phyloP scores from a whole-genome alignment of 306 rosid species.

The Medicago ruthenica region DNA sequence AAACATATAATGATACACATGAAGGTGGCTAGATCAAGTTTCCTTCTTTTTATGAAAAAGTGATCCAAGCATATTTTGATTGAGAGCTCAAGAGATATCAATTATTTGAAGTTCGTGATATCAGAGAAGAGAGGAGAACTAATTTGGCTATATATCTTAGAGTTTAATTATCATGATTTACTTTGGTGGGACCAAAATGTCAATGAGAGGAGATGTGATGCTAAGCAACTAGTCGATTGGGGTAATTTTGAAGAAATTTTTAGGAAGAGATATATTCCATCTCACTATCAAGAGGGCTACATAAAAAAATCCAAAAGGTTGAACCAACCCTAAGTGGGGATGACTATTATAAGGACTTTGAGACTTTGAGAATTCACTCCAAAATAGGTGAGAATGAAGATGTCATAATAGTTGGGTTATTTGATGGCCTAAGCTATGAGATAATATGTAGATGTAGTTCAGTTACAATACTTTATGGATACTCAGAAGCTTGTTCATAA shows the following conservation, averaged over 20 bases:
- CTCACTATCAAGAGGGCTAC: neutral
- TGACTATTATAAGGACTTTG: neutral
- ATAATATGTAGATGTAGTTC: no score
- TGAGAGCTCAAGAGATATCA: neutral
- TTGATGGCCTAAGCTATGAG: no score
- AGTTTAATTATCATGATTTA: neutral
- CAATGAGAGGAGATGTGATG: neutral
- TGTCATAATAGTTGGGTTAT: no score
- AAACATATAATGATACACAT: no score
- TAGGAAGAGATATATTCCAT: neutral
- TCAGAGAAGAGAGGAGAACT: neutral
- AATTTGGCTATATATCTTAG: neutral
- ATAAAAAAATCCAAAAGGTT: neutral
- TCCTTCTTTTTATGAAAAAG: neutral
- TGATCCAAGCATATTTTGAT: neutral
- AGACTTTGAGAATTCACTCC: neutral
- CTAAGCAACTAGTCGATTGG: neutral
- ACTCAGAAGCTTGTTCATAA: no score
- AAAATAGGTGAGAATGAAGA: no score
- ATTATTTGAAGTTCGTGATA: neutral
- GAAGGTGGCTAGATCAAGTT: neutral
- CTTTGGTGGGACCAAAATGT: neutral
- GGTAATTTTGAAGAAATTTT: neutral
- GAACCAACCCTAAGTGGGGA: neutral
- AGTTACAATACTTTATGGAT: no score